Evolutionary conservation across 345 rosid genomes (phyloP).

Genomic region (Ceriops zippeliana): DNA sequence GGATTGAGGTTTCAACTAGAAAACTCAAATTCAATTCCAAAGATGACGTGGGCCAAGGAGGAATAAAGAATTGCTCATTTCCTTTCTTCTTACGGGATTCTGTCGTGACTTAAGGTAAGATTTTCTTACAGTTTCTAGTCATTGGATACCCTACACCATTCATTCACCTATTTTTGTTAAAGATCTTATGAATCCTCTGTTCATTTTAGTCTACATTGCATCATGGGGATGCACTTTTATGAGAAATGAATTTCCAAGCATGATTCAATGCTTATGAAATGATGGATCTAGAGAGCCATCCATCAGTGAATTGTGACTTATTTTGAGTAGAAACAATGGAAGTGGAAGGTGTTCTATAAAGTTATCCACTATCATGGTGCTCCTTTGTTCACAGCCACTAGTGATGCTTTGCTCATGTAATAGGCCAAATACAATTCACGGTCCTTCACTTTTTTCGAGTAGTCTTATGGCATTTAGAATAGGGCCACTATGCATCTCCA

Average conservation of each 20-base stretch:
- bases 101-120: neutral
- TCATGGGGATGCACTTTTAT: neutral
- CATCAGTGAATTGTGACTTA: conserved; percentile 18
- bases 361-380: conserved; percentile 6
- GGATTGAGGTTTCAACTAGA: no score
- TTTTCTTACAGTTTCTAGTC: conserved; percentile 12
- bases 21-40: no score
- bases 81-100: conserved; percentile 14
- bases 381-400: conserved; percentile 1
- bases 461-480: neutral
- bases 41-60: no score
- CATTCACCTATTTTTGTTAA: neutral
- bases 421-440: conserved; percentile 10
- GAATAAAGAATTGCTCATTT: neutral
- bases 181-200: conserved; percentile 1
- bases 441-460: neutral
- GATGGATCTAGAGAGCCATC: conserved; percentile 4
- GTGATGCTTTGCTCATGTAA: conserved; percentile 15
- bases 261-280: no score
- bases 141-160: conserved; percentile 25
- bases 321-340: neutral
- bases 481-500: no score
- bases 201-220: conserved; percentile 8
- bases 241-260: no score
- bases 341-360: conserved; percentile 1